Base-by-base conservation (phyloP, 2,329 filamentous ascomycete genomes). In the Thelonectria discophora region DNA sequence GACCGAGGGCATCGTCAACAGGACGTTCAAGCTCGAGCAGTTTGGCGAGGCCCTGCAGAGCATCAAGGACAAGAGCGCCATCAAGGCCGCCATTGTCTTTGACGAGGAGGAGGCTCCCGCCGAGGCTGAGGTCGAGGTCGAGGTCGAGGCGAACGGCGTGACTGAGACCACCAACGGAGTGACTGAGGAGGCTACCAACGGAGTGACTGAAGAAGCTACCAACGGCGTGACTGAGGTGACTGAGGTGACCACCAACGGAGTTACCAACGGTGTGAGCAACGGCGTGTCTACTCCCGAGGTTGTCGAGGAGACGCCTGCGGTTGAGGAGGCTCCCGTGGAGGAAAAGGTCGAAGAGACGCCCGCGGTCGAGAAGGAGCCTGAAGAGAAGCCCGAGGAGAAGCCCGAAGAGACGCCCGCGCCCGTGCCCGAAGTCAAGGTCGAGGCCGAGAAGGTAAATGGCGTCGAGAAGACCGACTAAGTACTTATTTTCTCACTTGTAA, bases 61-160 rank as follows among this genome's bases (percentile, higher is more conserved):
- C 59, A 91, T 92, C 81, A 86, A 83, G 71, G 88, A 90, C 78
- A 91, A 91, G 82, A 85, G 80, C 55, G 89, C 88, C 61, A 90
- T 92, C 74, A 92, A 92, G 81, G 89, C 89, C 54, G 88, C 87
- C 15, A 91, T 92, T 74, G 84, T 87, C 48, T 91, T 90, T 70
- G 88, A 91, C 64, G 86, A 83, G 13, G 58, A 68, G 57, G 43
- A 69, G 58, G 43, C 50, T 27, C 34, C 56, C 17, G 34, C 46
- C 9, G n/a, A n/a, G n/a, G n/a, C n/a, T n/a, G n/a, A n/a, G n/a
- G 10, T 42, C 9, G 55, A 59, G 37, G 42, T 13, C 11, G 57
- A 65, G 24, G 47, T 32, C 7, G 52, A 56, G 6, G 42, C 24
- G 10, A 15, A 21, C 32, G 46, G 43, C 54, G 34, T 45, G 15